These are phyloP conservation scores for Fragosphaeria purpurea DNA, from an alignment of 2,329 filamentous ascomycete species.

Conservation along the genomic window DNA sequence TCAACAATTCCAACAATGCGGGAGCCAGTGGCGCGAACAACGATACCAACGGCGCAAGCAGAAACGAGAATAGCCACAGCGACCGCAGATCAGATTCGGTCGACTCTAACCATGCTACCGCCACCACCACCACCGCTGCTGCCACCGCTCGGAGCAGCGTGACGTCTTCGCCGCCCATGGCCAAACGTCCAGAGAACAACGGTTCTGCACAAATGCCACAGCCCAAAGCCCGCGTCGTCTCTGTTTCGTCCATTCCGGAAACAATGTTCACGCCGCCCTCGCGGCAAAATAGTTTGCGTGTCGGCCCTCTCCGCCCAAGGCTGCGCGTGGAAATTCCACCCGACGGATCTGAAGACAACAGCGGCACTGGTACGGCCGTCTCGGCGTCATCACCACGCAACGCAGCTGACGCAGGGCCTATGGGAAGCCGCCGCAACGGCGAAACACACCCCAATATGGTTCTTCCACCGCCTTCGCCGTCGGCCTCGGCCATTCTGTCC, in stretches of 20 bases:
- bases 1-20: neutral
- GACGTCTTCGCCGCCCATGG: slow-evolving; percentile 43
- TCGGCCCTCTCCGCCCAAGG: slow-evolving; percentile 60
- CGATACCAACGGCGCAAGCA: slow-evolving; percentile 17
- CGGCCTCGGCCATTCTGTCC: slow-evolving; percentile 72
- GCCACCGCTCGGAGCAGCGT: slow-evolving; percentile 1
- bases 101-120: slow-evolving; percentile 34
- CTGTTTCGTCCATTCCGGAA: slow-evolving; percentile 55
- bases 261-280: slow-evolving; percentile 59
- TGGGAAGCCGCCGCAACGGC: slow-evolving; percentile 32
- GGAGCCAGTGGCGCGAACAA: neutral
- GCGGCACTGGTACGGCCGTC: slow-evolving; percentile 62
- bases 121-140: too few species aligned
- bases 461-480: slow-evolving; percentile 85
- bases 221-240: slow-evolving; percentile 33
- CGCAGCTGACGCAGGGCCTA: slow-evolving; percentile 47
- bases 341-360: slow-evolving; percentile 64
- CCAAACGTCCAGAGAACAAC: slow-evolving; percentile 40
- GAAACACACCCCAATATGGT: slow-evolving; percentile 50
- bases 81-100: slow-evolving; percentile 48
- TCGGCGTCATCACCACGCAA: slow-evolving; percentile 51
- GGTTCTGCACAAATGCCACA: slow-evolving; percentile 28
- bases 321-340: slow-evolving; percentile 93
- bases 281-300: slow-evolving; percentile 65
- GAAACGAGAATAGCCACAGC: slow-evolving; percentile 16